A percentile compares a stretch with the other conserved stretches of the same genome.
Evolutionary conservation across 306 rosid genomes (phyloP).

Genomic region (Castanea mollissima): DNA sequence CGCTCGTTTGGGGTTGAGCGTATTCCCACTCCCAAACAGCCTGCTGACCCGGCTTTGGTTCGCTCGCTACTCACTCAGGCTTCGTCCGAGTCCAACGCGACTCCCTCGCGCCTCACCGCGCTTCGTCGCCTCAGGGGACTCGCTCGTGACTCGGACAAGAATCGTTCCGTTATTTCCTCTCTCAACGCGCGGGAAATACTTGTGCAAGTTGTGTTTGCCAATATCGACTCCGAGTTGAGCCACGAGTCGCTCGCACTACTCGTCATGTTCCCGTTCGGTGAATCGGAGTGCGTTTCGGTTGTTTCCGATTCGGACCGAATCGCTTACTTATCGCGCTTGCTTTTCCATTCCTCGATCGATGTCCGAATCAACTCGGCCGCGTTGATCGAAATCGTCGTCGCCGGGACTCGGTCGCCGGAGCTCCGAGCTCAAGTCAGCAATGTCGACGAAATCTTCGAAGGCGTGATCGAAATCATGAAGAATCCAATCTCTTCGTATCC

Average conservation of each 20-base stretch:
- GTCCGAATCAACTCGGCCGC: constrained; percentile 81
- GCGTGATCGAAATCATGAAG: constrained; percentile 59
- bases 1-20: constrained; percentile 80
- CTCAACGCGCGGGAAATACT: constrained; percentile 47
- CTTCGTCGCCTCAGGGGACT: constrained; percentile 68
- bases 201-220: constrained; percentile 32
- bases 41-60: constrained; percentile 68
- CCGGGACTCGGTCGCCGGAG: constrained; percentile 69
- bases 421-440: constrained; percentile 55
- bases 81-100: constrained; percentile 44
- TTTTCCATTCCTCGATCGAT: constrained; percentile 45
- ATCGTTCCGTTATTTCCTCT: constrained; percentile 69
- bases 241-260: constrained; percentile 68
- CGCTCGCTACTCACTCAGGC: constrained; percentile 57
- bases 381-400: constrained; percentile 55
- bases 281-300: constrained; percentile 52
- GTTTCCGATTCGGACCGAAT: constrained; percentile 49
- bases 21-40: constrained; percentile 94
- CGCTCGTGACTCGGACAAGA: constrained; percentile 83
- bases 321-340: constrained; percentile 36
- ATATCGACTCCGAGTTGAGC: constrained; percentile 33
- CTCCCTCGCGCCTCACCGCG: constrained; percentile 46
- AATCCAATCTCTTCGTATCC: constrained; percentile 49
- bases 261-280: constrained; percentile 58
- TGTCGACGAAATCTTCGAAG: constrained; percentile 65